Evolutionary conservation across 2,329 filamentous ascomycete species (phyloP).

Genomic region (Ophiostoma triangulosporum): DNA sequence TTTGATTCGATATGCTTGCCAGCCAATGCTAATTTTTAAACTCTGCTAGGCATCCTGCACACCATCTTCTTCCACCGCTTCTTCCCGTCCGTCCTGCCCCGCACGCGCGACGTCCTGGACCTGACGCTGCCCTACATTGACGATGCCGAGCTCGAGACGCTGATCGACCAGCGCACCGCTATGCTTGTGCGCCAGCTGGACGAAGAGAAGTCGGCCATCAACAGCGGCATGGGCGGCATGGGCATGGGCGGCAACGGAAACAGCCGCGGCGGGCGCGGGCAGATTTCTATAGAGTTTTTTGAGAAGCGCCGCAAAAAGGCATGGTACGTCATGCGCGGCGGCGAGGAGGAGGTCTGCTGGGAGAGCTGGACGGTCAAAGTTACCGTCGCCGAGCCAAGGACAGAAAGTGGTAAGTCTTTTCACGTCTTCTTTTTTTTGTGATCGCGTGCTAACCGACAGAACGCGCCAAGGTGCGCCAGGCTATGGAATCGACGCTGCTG

Average conservation of each 20-base stretch:
- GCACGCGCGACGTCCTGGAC: constrained; percentile 79
- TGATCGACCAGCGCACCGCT: constrained; percentile 79
- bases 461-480: constrained; percentile 72
- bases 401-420: constrained; percentile 42
- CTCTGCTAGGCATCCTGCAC: constrained; percentile 63
- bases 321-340: constrained; percentile 51
- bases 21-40: background rate
- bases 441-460: constrained; percentile 35
- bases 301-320: constrained; percentile 80
- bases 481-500: constrained; percentile 81
- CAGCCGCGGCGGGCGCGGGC: constrained; percentile 43
- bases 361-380: constrained; percentile 91
- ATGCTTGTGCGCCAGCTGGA: constrained; percentile 68
- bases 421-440: background rate
- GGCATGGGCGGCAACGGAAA: constrained; percentile 32
- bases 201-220: constrained; percentile 32
- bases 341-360: constrained; percentile 92
- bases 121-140: constrained; percentile 80
- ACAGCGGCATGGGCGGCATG: constrained; percentile 17
- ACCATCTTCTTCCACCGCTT: constrained; percentile 99
- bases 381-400: constrained; percentile 79
- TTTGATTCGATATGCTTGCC: background rate
- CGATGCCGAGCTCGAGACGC: constrained; percentile 79
- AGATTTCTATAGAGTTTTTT: constrained; percentile 83
- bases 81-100: constrained; percentile 74